These are phyloP conservation scores for Debaryomyces nepalensis DNA, from an alignment of 1,139 yeast genomes.

Conservation along the genomic window DNA sequence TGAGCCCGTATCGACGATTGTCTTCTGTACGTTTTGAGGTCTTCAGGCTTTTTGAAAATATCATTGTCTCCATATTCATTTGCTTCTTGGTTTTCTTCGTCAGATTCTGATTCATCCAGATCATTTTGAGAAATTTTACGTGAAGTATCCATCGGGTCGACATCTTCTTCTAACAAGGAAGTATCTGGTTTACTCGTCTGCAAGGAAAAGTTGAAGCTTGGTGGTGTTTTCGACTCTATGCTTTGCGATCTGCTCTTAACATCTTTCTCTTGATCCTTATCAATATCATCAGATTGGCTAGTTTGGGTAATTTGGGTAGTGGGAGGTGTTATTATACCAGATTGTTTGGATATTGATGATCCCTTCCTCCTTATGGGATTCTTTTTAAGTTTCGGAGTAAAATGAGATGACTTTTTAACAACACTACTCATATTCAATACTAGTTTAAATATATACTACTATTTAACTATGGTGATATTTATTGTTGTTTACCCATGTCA, in stretches of 20 bases:
- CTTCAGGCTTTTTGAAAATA: constrained; percentile 35
- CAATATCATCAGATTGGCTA: constrained; percentile 12
- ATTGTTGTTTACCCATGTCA: constrained; percentile 7
- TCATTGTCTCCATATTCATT: constrained; percentile 38
- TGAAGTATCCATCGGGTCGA: constrained; percentile 38
- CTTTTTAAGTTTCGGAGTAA: constrained; percentile 45
- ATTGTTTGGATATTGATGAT: constrained; percentile 8
- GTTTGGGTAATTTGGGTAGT: constrained; percentile 32
- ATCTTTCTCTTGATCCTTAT: not conserved
- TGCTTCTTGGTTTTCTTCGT: constrained; percentile 25
- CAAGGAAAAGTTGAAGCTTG: constrained; percentile 10
- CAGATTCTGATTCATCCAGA: constrained; percentile 17
- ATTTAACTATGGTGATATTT: not conserved
- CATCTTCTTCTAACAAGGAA: constrained; percentile 23
- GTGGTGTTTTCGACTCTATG: not conserved
- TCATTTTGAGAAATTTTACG: constrained; percentile 15
- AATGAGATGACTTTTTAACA: constrained; percentile 48
- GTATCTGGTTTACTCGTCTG: constrained; percentile 6
- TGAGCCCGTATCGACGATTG: constrained; percentile 37
- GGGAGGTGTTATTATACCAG: constrained; percentile 28
- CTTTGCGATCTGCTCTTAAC: not conserved
- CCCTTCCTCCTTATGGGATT: constrained; percentile 26
- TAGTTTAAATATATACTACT: not conserved
- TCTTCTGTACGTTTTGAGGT: constrained; percentile 24
- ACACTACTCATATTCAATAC: constrained; percentile 50